These are phyloP conservation scores for Alternaria sp. DNA, from an alignment of 2,329 filamentous ascomycete genomes.

Conservation along the genomic window DNA sequence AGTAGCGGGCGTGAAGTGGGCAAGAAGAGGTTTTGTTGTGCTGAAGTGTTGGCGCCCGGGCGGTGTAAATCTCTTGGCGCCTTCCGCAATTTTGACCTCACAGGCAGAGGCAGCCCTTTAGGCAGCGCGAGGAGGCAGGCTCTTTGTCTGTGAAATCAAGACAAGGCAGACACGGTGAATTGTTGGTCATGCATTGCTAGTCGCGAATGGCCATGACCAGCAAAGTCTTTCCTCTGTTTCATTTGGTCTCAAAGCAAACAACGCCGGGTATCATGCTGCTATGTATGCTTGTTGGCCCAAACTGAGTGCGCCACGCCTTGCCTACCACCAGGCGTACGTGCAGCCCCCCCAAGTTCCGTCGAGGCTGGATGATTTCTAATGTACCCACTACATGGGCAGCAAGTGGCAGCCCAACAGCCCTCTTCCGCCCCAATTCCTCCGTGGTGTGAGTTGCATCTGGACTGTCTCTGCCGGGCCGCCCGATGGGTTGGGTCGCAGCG, in stretches of 20 bases:
- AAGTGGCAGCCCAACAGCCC: slow-evolving; percentile 92
- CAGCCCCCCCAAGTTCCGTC: neutral
- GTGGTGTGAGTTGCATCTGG: slow-evolving; percentile 76
- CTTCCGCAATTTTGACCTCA: slow-evolving; percentile 27
- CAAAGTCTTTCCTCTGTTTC: neutral
- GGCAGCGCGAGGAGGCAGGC: slow-evolving; percentile 16
- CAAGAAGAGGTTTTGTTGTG: slow-evolving; percentile 50
- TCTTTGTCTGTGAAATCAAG: slow-evolving; percentile 29
- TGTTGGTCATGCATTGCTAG: neutral
- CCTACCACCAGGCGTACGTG: neutral
- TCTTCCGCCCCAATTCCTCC: slow-evolving; percentile 86
- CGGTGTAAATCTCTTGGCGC: slow-evolving; percentile 38
- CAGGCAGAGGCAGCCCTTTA: slow-evolving; percentile 34
- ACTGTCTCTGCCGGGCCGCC: slow-evolving; percentile 60
- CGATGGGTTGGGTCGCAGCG: slow-evolving; percentile 58
- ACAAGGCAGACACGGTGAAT: neutral
- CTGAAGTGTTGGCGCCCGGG: slow-evolving; percentile 40
- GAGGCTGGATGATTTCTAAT: neutral
- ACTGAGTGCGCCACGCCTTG: slow-evolving; percentile 45
- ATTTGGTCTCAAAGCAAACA: slow-evolving; percentile 19
- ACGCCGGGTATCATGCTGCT: slow-evolving; percentile 49
- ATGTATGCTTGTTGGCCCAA: slow-evolving; percentile 41
- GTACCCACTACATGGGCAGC: slow-evolving; percentile 69
- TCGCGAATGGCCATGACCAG: neutral
- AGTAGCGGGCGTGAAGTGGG: slow-evolving; percentile 39